These are phyloP conservation scores for Ensete glaucum DNA, from an alignment of 176 grass and related monocot species.

Conservation along the genomic window DNA sequence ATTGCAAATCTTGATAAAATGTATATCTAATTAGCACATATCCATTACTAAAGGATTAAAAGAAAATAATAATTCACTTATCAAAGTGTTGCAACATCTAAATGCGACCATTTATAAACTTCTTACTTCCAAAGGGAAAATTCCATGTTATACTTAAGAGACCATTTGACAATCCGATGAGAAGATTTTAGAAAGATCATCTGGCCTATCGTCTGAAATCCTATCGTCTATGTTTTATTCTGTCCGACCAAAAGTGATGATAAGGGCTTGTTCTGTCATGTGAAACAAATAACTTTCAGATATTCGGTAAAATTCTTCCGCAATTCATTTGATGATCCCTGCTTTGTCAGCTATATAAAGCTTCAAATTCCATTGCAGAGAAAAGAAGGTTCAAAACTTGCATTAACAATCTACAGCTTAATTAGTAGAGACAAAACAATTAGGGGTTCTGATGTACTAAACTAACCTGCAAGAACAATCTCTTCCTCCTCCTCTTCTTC, in stretches of 20 bases:
- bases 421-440: too few relatives aligned
- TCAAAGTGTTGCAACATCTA: too few relatives aligned
- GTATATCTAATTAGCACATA: too few relatives aligned
- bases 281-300: background rate
- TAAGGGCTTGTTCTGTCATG: background rate
- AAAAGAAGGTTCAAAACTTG: background rate
- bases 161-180: too few relatives aligned
- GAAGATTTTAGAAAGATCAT: background rate
- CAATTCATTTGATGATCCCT: background rate
- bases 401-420: background rate
- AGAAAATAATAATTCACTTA: too few relatives aligned
- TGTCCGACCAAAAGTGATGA: background rate
- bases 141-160: too few relatives aligned
- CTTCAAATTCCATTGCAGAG: background rate
- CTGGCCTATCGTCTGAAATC: background rate
- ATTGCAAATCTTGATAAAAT: too few relatives aligned
- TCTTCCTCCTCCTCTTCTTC: slow-evolving; percentile 25
- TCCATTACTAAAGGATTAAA: too few relatives aligned
- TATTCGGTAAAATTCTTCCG: background rate
- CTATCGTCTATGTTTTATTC: background rate
- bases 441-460: too few relatives aligned
- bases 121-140: too few relatives aligned
- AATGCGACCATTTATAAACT: too few relatives aligned
- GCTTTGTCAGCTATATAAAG: background rate
- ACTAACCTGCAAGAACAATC: slow-evolving; percentile 16